Evolutionary conservation across 129 eudicot genomes (phyloP).

Genomic region (Cynara cardunculus): DNA sequence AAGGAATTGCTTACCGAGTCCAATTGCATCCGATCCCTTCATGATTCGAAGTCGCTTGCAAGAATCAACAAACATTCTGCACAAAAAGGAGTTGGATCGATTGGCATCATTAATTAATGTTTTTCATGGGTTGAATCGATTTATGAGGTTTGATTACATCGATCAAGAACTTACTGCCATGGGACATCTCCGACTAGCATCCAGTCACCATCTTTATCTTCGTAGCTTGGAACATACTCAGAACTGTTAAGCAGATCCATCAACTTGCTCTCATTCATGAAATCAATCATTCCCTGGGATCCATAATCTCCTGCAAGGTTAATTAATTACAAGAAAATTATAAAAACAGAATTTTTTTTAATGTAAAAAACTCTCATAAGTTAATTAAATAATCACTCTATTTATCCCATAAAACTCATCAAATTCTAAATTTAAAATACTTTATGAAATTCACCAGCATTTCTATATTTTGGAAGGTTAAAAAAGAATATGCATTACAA

Average conservation of each 20-base stretch:
- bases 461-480: neutral
- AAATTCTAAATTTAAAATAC: neutral
- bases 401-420: neutral
- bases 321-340: neutral
- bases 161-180: constrained; percentile 74
- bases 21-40: constrained; percentile 98
- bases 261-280: constrained; percentile 87
- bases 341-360: neutral
- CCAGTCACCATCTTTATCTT: constrained; percentile 99
- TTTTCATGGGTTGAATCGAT: constrained; percentile 4
- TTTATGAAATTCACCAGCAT: neutral
- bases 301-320: constrained; percentile 64
- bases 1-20: constrained; percentile 57
- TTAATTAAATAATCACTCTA: neutral
- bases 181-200: constrained; percentile 98
- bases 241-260: constrained; percentile 89
- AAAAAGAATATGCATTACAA: neutral
- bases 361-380: neutral
- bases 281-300: constrained; percentile 89
- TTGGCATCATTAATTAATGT: neutral
- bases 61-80: constrained; percentile 88
- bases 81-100: neutral
- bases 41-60: constrained; percentile 97
- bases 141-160: neutral
- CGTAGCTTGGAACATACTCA: constrained; percentile 90